Base-by-base conservation (phyloP, 1,284 basidiomycete genomes). In the Blastosporella zonata region DNA sequence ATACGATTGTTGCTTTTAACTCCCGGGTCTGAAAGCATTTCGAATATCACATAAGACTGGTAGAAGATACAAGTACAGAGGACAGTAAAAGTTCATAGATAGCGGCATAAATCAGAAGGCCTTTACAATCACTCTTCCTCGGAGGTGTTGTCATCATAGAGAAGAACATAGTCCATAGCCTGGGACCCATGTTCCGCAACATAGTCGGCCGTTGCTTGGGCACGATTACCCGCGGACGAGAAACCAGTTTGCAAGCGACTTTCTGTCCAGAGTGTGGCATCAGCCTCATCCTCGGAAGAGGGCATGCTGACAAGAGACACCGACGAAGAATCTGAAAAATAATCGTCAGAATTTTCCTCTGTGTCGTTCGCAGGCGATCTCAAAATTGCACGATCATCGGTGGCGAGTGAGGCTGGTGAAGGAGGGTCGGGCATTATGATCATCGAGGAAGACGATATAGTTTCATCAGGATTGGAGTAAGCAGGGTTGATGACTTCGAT, bases 341-440 rank as follows among this genome's bases (percentile, higher is more conserved):
- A 74, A 52, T 74, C 72, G 36, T 80, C 77, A 13, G 77, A 78
- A 20, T 73, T 75, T 20, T 71, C 56, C 17, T 70, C 71, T 5
- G 58, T 70, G 28, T 79, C 77, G 36, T 67, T 69, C 6, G 35
- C 50, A 15, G 45, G 49, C 2, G 50, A 47, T 25, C 36, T 47
- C 2, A 45, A 43, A 20, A 21, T 25, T 9, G 27, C 42, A 20
- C 34, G 40, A 13, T 38, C 47, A 25, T 34, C 42, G 18, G 28
- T 25, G 23, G 34, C 17, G 15, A 22, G 36, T 17, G 45, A 45
- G 1, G 13, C 65, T 65, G 42, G 47, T 20, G 62, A 61, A 17
- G 67, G 69, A 12, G 67, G 60, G 10, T 67, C 67, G 13, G 86
- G 87, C 82, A 87, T 88, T 61, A 87, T 79, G 59, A 88, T 81